Conservation (phyloP, 306 rosid genomes). For the Cercis canadensis region DNA sequence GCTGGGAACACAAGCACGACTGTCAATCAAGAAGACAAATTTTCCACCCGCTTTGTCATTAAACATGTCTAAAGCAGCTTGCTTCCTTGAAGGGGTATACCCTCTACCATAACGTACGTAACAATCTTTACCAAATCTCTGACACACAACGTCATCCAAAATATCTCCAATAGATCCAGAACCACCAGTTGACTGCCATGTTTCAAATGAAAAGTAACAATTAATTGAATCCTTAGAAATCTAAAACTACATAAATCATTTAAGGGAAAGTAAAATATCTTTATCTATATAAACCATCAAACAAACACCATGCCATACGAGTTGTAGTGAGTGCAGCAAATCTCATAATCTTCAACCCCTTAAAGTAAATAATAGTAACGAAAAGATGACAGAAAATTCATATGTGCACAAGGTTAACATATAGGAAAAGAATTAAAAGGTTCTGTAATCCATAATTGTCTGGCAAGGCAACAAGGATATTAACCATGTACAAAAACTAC, state of each 20-base stretch:
- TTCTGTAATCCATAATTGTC: no score
- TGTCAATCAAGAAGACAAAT: conserved; percentile 77
- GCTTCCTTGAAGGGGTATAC: conserved; percentile 47
- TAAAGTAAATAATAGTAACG: no score
- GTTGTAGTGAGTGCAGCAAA: no score
- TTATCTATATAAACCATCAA: no score
- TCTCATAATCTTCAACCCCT: no score
- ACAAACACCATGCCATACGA: no score
- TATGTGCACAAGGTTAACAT: no score
- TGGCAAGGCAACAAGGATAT: no score
- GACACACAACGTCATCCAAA: conserved; percentile 75
- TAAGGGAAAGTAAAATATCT: background rate
- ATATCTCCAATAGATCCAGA: conserved; percentile 70
- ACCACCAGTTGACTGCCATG: conserved; percentile 60
- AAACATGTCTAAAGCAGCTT: conserved; percentile 62
- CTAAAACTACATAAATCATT: conserved; percentile 7
- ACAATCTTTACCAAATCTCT: conserved; percentile 65
- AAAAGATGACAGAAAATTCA: no score
- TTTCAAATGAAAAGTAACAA: conserved; percentile 21
- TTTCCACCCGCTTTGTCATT: conserved; percentile 60
- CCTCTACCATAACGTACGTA: conserved; percentile 65
- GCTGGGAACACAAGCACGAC: conserved; percentile 66
- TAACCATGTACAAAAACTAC: no score
- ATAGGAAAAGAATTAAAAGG: no score
- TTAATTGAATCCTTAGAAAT: conserved; percentile 31